Evolutionary conservation across 345 rosid species (phyloP), one percentile per base, ranked within the genome.

Genomic region (Eutrema japonicum): DNA sequence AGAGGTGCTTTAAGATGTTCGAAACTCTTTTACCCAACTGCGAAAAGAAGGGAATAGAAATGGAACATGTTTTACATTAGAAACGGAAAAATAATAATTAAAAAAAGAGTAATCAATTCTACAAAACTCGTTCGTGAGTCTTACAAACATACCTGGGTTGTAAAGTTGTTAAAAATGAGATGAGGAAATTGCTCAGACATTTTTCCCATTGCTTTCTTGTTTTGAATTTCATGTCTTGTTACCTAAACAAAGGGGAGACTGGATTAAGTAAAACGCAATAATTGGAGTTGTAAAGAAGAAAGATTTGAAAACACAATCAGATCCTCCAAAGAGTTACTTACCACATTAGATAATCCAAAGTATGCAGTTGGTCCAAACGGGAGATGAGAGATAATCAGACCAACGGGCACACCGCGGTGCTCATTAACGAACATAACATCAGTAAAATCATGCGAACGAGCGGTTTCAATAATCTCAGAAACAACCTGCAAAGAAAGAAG

Each of bases 351-450:
- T 70, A 95, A 79, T 65, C 86, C 85, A 87, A 92, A 92, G 85
- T 86, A 88, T 45, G 99, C 96, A 57, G 99, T 92, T 35, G 99
- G 99, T 71, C 97, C 97, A 77, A 84, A 92, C 32, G 99, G 97
- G 57, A 95, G 83, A 81, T 92, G 99, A 66, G 96, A 83, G 70
- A 95, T 72, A 12, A 87, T 83, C 66, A 95, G 85, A 79, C 91
- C 89, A 66, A 88, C 98, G 11, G 96, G 99, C 46, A 84, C 88
- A 76, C 97, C 98, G 33, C 96, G 96, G 79, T 87, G 90, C 65
- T 90, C 94, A 75, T 86, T 89, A 73, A 95, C 96, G 79, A 95
- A 74, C 75, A 95, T 84, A 41, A 95, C 92, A 85, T 95, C 98
- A 8, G 96, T 87, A 76, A 82, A 95, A 70, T 88, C 99, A 78